Base-by-base conservation (phyloP, 1,284 basidiomycete species). In the Puccinia horiana region DNA sequence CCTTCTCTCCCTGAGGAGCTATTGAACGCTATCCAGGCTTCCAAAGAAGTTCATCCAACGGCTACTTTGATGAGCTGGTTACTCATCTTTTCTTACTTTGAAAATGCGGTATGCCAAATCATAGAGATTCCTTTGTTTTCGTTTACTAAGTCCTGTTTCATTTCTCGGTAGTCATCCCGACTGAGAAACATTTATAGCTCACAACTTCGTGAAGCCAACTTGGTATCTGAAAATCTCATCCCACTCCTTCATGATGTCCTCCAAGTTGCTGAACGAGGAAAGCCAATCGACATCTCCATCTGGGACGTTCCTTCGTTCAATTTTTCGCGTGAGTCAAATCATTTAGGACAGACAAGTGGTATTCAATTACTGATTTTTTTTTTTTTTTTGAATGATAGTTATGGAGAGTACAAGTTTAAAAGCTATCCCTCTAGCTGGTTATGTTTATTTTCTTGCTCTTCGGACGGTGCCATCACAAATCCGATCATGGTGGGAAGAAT, bases 271-370 rank as follows among this genome's bases (percentile, higher is more conserved):
- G 89, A 89, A 76, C 88, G 90, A 29, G 87, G 88, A 3, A 92
- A 90, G 76, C 89, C 91, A 0, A 91, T 94, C 86, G 94, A 94
- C 84, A 88, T 95, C 42, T 91, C 93, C 58, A 88, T 91, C 0
- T 99, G 94, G 92, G 90, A 90, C 6, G 90, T 98, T 0, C 93
- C 98, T 83, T 93, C 95, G 84, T 95, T 93, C 85, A 91, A 91
- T 85, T 86, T 96, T n/a, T 90, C 93, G 58, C 87, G 95, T 96
- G 85, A 85, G 93, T 88, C 0, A 11, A 47, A 42, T 1, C 49
- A 49, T 18, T 14, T 6, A 20, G 49, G 20, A 63, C 44, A 11
- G 81, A 58, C 26, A 2, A 12, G 49, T 8, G 54, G 18, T 26
- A 6, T 26, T 69, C 37, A 3, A 69, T 32, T 26, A n/a, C 40